These are phyloP conservation scores for Acanthochlamys bracteata DNA, from an alignment of 106 monocot species.

Conservation along the genomic window DNA sequence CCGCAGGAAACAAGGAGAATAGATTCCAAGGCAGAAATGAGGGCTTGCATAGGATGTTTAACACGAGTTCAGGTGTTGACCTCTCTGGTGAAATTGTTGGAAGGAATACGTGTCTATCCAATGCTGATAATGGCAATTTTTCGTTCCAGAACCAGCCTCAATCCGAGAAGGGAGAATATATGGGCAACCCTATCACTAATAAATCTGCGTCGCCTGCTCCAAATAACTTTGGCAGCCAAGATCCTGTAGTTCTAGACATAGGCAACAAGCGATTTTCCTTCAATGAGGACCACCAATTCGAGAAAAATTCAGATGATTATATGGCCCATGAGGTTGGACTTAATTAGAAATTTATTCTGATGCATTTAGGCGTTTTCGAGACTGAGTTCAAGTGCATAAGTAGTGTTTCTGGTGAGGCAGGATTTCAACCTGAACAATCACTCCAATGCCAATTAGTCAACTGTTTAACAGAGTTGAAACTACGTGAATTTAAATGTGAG, in stretches of 20 bases:
- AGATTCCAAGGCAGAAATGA: not conserved
- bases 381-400: no score
- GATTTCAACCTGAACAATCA: no score
- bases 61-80: not conserved
- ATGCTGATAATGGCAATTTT: not conserved
- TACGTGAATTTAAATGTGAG: no score
- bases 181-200: not conserved
- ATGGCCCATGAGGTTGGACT: not conserved
- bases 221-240: not conserved
- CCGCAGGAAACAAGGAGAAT: not conserved
- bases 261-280: not conserved
- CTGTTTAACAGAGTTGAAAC: no score
- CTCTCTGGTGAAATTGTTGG: not conserved
- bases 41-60: not conserved
- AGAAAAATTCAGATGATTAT: not conserved
- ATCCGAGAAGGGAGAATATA: no score
- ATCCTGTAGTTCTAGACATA: conserved; percentile 3
- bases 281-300: not conserved
- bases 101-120: not conserved
- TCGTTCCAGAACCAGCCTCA: not conserved
- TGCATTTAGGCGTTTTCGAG: not conserved
- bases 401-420: no score
- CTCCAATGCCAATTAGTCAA: no score
- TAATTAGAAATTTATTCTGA: not conserved
- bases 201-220: not conserved